A percentile compares a stretch with the other conserved stretches of the same genome.
Conservation (phyloP, 2,329 filamentous ascomycete genomes). For the Trichoderma polysporum region DNA sequence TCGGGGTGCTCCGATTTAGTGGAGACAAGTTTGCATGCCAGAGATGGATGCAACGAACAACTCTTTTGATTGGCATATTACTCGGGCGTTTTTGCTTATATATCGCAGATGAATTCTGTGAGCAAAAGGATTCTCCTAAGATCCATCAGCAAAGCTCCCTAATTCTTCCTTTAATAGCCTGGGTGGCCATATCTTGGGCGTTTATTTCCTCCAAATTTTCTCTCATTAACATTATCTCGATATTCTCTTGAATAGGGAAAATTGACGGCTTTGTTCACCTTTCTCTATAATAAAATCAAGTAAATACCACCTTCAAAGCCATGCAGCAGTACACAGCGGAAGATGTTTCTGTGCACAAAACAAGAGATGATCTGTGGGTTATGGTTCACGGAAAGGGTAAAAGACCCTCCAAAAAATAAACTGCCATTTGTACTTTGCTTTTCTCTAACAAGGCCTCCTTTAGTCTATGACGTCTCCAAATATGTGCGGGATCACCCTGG, state of each 20-base stretch:
- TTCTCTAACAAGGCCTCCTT: not conserved
- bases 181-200: rapidly evolving
- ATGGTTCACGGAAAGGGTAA: slow-evolving; percentile 55
- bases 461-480: slow-evolving; percentile 59
- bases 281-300: not conserved
- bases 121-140: not conserved
- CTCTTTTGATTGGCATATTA: not conserved
- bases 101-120: not conserved
- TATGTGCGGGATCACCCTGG: slow-evolving; percentile 65
- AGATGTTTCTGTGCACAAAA: slow-evolving; percentile 52
- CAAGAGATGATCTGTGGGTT: slow-evolving; percentile 51
- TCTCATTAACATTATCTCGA: not conserved
- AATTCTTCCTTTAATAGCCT: not conserved
- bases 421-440: not conserved
- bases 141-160: not conserved
- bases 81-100: not conserved
- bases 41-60: not conserved
- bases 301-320: not conserved
- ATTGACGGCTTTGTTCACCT: not conserved
- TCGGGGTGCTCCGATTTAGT: not conserved
- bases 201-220: not conserved
- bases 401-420: slow-evolving; percentile 25
- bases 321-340: slow-evolving; percentile 31
- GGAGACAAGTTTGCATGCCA: not conserved
- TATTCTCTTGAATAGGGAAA: not conserved